These are phyloP conservation scores for Zymoseptoria ardabiliae DNA, from an alignment of 2,329 filamentous ascomycete species.

Conservation along the genomic window DNA sequence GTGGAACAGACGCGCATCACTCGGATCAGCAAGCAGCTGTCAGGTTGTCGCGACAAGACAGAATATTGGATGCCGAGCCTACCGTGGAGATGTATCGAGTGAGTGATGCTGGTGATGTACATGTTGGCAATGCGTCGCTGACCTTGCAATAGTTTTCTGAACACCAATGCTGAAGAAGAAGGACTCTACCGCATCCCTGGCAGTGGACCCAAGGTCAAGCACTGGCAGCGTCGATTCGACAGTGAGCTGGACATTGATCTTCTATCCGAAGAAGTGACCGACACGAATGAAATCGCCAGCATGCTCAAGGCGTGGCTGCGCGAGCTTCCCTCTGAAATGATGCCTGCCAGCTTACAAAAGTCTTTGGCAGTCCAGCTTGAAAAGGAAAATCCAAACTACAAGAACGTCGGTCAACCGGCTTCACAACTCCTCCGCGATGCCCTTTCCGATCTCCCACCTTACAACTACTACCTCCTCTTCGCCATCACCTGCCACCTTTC, in stretches of 20 bases:
- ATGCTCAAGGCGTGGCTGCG: slow-evolving; percentile 96
- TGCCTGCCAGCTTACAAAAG: slow-evolving; percentile 77
- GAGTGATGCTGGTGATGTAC: slow-evolving; percentile 26
- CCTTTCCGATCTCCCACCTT: slow-evolving; percentile 86
- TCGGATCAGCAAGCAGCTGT: slow-evolving; percentile 80
- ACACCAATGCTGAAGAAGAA: slow-evolving; percentile 91
- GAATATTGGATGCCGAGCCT: slow-evolving; percentile 98
- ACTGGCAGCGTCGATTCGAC: slow-evolving; percentile 83
- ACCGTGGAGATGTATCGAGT: slow-evolving; percentile 90
- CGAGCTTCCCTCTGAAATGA: slow-evolving; percentile 87
- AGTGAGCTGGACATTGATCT: slow-evolving; percentile 81
- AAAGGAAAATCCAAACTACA: slow-evolving; percentile 69
- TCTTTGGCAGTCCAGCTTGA: slow-evolving; percentile 74
- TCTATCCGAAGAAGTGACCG: slow-evolving; percentile 81
- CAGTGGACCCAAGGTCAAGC: slow-evolving; percentile 81
- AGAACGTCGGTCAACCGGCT: slow-evolving; percentile 49
- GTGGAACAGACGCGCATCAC: slow-evolving; percentile 86
- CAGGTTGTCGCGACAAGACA: slow-evolving; percentile 86
- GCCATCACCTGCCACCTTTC: slow-evolving; percentile 95
- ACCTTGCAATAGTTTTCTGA: slow-evolving; percentile 58
- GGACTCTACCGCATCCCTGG: slow-evolving; percentile 89
- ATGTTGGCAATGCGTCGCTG: slow-evolving; percentile 4
- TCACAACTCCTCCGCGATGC: slow-evolving; percentile 84
- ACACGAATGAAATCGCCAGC: slow-evolving; percentile 93
- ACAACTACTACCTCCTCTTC: slow-evolving; percentile 96